Evolutionary conservation across 2,329 filamentous ascomycete genomes (phyloP), one percentile per base, ranked within the genome.

Genomic region (Albifimbria verrucaria): DNA sequence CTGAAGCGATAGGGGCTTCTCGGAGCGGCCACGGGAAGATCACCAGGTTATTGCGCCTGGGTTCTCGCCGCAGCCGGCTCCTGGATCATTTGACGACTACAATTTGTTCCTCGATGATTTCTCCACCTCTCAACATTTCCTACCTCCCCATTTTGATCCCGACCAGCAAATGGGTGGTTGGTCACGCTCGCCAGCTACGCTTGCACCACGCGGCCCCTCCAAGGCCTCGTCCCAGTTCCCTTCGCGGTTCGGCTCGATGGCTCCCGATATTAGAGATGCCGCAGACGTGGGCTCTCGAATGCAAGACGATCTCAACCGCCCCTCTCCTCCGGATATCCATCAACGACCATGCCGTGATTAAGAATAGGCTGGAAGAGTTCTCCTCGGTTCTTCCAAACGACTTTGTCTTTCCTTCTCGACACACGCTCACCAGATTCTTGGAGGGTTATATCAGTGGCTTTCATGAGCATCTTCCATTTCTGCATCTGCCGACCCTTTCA

Each of bases 391-490:
- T 87, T 21, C 81, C 85, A 0, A 73, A 70, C 50, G 82, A 84
- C 59, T 90, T 90, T 58, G 77, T 83, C 3, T 81, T 90, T 48
- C 87, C 87, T 1, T 89, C 86, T 4, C 79, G 87, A 3, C 80
- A 89, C 58, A 88, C 87, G 0, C 66, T 90, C 24, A 85, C 83
- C 3, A 73, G 87, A 28, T 90, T 89, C 56, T 69, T 90, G 26
- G 85, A 88, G 54, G 86, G 86, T 1, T 90, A 89, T 60, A 80
- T 89, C 50, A 82, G 79, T 53, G 86, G 86, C 0, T 89, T 90
- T 53, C 78, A 82, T 52, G 77, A 80, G 50, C 76, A 80, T 55
- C 63, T 81, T 1, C 79, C 79, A 1, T 78, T 90, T 55, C 72
- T 90, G 24, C 87, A 91, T 63, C 71, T 89, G 5, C 83, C 87